phyloP scores from a whole-genome alignment of 352 stramenopile species.

The Phytophthora pistaciae region DNA sequence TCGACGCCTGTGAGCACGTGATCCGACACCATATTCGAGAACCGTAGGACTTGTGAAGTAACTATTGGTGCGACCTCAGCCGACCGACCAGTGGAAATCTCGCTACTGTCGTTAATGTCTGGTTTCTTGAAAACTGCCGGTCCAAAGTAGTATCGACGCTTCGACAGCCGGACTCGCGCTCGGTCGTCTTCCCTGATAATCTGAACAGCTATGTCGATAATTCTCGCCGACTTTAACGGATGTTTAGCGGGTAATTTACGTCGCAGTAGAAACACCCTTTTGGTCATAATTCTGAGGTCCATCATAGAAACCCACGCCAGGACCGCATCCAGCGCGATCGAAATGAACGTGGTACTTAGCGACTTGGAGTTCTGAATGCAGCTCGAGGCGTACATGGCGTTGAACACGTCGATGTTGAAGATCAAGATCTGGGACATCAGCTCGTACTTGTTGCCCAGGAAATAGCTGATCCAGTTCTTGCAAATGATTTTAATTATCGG shows the following conservation, averaged over 20 bases:
- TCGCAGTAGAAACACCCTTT: neutral
- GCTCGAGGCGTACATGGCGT: neutral
- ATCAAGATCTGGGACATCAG: neutral
- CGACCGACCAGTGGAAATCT: neutral
- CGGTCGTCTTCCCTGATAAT: neutral
- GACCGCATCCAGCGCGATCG: neutral
- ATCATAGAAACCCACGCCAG: neutral
- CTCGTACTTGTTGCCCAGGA: neutral
- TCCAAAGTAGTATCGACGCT: neutral
- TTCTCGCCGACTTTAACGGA: neutral
- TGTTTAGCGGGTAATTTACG: neutral
- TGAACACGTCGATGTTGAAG: neutral
- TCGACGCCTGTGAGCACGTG: neutral
- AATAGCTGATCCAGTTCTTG: neutral
- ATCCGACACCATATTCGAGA: neutral
- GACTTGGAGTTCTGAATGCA: neutral
- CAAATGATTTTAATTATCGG: neutral
- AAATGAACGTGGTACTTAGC: neutral
- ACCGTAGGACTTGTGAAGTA: neutral
- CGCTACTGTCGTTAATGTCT: neutral
- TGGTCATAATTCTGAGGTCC: neutral
- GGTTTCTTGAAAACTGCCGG: neutral
- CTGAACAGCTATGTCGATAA: neutral
- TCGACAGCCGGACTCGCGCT: neutral
- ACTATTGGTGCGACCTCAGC: neutral